phyloP scores from a whole-genome alignment of 2,329 filamentous ascomycete species.

The Emericellopsis cladophorae region DNA sequence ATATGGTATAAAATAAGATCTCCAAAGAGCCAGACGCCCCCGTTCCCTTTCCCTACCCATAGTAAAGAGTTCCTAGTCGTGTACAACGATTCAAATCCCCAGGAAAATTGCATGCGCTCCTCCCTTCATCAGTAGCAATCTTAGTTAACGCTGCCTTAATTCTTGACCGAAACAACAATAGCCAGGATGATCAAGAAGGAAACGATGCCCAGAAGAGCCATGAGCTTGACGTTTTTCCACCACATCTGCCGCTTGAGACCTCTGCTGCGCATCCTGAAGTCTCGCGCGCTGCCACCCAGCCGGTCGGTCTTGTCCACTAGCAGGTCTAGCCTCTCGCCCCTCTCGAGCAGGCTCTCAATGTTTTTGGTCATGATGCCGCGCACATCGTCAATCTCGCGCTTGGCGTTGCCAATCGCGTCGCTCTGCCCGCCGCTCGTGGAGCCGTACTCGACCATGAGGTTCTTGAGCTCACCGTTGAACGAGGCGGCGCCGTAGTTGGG shows the following conservation, averaged over 20 bases:
- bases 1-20: too few relatives aligned
- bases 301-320: constrained; percentile 95
- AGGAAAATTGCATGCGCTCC: too few relatives aligned
- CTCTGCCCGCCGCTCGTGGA: constrained; percentile 61
- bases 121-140: too few relatives aligned
- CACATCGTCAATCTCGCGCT: constrained; percentile 85
- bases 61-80: neutral
- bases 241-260: constrained; percentile 90
- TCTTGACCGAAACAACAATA: constrained; percentile 42
- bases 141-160: constrained; percentile 9
- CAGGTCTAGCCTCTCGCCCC: constrained; percentile 85
- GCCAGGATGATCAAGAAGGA: constrained; percentile 43
- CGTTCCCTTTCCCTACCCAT: neutral
- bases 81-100: neutral
- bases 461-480: constrained; percentile 71
- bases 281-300: constrained; percentile 73
- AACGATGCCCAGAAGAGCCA: constrained; percentile 65
- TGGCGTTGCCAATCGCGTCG: constrained; percentile 74
- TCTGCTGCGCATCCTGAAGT: constrained; percentile 79
- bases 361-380: constrained; percentile 91
- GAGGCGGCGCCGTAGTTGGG: constrained; percentile 82
- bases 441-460: constrained; percentile 73
- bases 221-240: constrained; percentile 98
- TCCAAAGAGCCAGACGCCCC: too few relatives aligned
- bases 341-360: constrained; percentile 78